phyloP scores from a whole-genome alignment of 2,329 filamentous ascomycete genomes.

The Acrodontium crateriforme region DNA sequence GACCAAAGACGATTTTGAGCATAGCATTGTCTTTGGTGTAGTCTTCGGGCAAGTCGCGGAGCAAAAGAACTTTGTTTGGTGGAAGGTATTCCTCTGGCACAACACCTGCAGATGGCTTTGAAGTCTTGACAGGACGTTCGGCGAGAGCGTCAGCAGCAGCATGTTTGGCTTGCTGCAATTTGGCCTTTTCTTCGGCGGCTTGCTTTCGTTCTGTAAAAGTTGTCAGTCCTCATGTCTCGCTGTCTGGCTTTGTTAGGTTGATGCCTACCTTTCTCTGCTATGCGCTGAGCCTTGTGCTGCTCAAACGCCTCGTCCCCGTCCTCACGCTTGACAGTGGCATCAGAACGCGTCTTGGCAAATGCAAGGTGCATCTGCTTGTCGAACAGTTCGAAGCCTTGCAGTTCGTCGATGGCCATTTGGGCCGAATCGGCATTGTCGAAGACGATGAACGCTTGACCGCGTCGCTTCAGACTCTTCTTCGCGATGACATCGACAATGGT shows the following conservation, averaged over 20 bases:
- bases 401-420: slow-evolving; percentile 66
- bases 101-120: slow-evolving; percentile 57
- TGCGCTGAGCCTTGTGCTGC: slow-evolving; percentile 64
- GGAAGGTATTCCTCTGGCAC: slow-evolving; percentile 97
- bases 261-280: slow-evolving; percentile 73
- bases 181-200: slow-evolving; percentile 65
- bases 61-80: slow-evolving; percentile 90
- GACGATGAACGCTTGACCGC: slow-evolving; percentile 91
- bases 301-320: slow-evolving; percentile 75
- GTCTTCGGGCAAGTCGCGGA: slow-evolving; percentile 82
- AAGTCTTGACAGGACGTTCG: slow-evolving; percentile 53
- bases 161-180: slow-evolving; percentile 34
- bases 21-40: slow-evolving; percentile 67
- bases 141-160: slow-evolving; percentile 43
- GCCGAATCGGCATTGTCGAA: slow-evolving; percentile 75
- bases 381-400: slow-evolving; percentile 86
- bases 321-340: slow-evolving; percentile 66
- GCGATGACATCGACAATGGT: slow-evolving; percentile 71
- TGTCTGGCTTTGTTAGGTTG: background rate
- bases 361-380: slow-evolving; percentile 80
- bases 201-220: slow-evolving; percentile 52
- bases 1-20: slow-evolving; percentile 66
- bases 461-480: slow-evolving; percentile 80
- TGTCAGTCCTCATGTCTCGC: slow-evolving; percentile 33
- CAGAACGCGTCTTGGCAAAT: slow-evolving; percentile 69